Evolutionary conservation across 305 asterid species (phyloP).

Genomic region (Fraxinus nigra): DNA sequence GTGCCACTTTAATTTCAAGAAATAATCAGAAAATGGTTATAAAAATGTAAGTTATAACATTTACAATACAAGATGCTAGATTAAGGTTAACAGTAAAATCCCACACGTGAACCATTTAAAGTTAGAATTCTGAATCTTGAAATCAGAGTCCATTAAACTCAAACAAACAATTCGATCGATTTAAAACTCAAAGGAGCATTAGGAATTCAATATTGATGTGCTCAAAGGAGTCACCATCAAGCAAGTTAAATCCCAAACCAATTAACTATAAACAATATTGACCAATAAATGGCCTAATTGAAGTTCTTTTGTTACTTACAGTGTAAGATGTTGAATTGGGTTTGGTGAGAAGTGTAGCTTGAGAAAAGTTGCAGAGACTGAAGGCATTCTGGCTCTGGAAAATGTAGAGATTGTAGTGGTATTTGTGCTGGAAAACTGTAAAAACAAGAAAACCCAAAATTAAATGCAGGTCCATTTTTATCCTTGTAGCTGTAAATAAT

Average conservation of each 20-base stretch:
- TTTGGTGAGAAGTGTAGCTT: slow-evolving; percentile 72
- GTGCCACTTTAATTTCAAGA: slow-evolving; percentile 62
- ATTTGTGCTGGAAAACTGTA: slow-evolving; percentile 77
- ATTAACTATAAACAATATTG: neutral
- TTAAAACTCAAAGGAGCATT: neutral
- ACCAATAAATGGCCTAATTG: neutral
- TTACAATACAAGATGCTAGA: neutral
- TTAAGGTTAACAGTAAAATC: neutral
- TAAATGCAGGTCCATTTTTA: neutral
- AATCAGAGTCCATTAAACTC: neutral
- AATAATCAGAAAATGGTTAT: neutral
- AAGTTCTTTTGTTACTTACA: slow-evolving; percentile 32
- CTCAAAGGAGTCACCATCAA: neutral
- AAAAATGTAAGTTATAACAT: neutral
- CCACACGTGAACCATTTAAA: neutral
- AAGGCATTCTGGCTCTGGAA: slow-evolving; percentile 74
- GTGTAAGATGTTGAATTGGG: slow-evolving; percentile 65
- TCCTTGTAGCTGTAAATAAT: neutral
- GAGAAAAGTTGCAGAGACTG: slow-evolving; percentile 67
- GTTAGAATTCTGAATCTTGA: neutral
- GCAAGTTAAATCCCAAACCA: neutral
- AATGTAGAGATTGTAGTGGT: slow-evolving; percentile 70
- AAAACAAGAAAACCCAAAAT: neutral
- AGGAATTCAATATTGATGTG: neutral
- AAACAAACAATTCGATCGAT: neutral